Conservation (phyloP, 2,329 filamentous ascomycete species). For the Phaeosphaeria sp. region DNA sequence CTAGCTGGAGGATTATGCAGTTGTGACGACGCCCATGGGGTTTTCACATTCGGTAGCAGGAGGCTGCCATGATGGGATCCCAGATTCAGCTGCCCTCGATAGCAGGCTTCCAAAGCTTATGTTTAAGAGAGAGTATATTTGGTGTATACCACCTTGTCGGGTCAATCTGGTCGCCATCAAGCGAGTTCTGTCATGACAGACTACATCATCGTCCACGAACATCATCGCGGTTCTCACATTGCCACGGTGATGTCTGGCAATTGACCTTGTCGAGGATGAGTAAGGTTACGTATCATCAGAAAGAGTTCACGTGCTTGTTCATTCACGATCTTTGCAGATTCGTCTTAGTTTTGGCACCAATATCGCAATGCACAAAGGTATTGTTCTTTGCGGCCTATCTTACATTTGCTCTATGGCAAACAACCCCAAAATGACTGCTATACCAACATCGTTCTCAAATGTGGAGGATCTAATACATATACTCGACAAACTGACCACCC, state of each 20-base stretch:
- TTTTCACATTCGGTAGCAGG: no score
- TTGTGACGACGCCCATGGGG: no score
- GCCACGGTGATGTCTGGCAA: background rate
- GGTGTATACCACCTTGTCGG: no score
- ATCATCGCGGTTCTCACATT: background rate
- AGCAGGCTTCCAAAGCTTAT: no score
- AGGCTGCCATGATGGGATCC: no score
- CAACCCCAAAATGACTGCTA: background rate
- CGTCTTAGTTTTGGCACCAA: background rate
- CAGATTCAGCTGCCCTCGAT: no score
- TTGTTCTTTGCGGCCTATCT: background rate
- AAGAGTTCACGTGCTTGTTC: background rate
- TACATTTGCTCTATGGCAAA: background rate
- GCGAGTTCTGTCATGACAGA: background rate
- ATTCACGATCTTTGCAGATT: background rate
- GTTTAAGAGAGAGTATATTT: no score
- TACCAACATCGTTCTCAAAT: background rate
- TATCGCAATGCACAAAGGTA: background rate
- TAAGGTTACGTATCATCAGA: background rate
- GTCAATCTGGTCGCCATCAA: background rate
- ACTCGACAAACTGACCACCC: slow-evolving; percentile 5
- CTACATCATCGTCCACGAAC: background rate
- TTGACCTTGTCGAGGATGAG: background rate
- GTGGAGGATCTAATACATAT: slow-evolving; percentile 1
- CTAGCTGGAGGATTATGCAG: no score